Conservation (phyloP, 1,284 basidiomycete genomes). For the Sanguinoderma infundibulare region DNA sequence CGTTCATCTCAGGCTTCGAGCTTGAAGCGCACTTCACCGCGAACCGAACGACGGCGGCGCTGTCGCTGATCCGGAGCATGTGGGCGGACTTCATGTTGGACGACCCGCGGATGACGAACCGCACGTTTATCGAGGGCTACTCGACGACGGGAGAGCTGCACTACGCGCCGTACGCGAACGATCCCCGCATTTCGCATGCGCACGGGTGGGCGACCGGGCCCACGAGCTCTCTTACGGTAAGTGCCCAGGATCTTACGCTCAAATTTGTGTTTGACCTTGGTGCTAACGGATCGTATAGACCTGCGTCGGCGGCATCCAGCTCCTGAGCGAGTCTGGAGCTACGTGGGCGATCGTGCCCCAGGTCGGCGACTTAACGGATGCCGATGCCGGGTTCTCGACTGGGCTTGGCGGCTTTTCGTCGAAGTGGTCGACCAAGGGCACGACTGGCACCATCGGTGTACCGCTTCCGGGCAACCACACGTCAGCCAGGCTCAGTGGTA, state of each 20-base stretch:
- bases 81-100: slow-evolving; percentile 27
- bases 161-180: slow-evolving; percentile 23
- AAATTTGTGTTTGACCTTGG: no score
- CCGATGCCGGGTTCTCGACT: slow-evolving; percentile 22
- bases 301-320: slow-evolving; percentile 21
- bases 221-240: slow-evolving; percentile 21
- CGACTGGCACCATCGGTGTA: slow-evolving; percentile 16
- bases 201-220: slow-evolving; percentile 25
- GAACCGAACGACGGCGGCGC: slow-evolving; percentile 20
- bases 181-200: slow-evolving; percentile 23
- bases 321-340: slow-evolving; percentile 19
- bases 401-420: slow-evolving; percentile 20
- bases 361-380: slow-evolving; percentile 16
- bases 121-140: slow-evolving; percentile 27
- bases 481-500: slow-evolving; percentile 3
- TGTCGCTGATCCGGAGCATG: slow-evolving; percentile 21
- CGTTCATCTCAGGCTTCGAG: slow-evolving; percentile 24
- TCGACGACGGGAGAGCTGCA: slow-evolving; percentile 19
- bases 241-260: background rate
- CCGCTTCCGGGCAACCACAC: slow-evolving; percentile 12
- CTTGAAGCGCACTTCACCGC: slow-evolving; percentile 24
- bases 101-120: slow-evolving; percentile 27
- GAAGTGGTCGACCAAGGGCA: slow-evolving; percentile 17
- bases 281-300: slow-evolving; percentile 1
- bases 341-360: slow-evolving; percentile 22